Conservation (phyloP, 2,329 filamentous ascomycete species). For the Diaporthe batatas region DNA sequence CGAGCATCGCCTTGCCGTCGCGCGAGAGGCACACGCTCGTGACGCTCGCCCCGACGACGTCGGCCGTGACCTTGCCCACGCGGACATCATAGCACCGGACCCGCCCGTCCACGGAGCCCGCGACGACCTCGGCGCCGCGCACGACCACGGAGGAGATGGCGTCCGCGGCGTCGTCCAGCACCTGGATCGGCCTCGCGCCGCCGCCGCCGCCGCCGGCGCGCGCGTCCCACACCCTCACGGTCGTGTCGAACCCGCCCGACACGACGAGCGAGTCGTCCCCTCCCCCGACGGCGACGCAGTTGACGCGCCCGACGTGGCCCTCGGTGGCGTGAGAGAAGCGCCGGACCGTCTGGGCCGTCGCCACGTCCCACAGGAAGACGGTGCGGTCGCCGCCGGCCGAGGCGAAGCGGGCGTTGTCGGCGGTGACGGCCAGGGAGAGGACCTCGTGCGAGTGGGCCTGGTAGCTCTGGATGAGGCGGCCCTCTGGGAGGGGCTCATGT, state of each 20-base stretch:
- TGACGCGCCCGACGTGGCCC: constrained; percentile 80
- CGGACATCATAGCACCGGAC: constrained; percentile 86
- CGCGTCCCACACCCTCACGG: constrained; percentile 81
- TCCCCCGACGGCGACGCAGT: constrained; percentile 83
- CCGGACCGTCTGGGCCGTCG: constrained; percentile 80
- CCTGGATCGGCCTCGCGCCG: constrained; percentile 75
- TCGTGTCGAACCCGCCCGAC: constrained; percentile 81
- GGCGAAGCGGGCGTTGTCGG: constrained; percentile 86
- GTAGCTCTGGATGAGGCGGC: constrained; percentile 86
- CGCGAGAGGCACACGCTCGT: constrained; percentile 79
- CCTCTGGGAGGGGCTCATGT: constrained; percentile 55
- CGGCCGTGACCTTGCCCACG: constrained; percentile 77
- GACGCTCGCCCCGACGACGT: constrained; percentile 79
- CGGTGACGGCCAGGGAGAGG: constrained; percentile 80
- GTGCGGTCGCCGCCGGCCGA: constrained; percentile 90
- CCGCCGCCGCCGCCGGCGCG: constrained; percentile 59
- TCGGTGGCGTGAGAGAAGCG: constrained; percentile 72
- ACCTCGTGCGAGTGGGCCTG: constrained; percentile 93
- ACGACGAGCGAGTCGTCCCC: constrained; percentile 80
- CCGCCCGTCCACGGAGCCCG: constrained; percentile 86
- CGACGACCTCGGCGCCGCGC: constrained; percentile 70
- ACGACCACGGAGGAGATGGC: constrained; percentile 68
- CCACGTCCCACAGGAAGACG: constrained; percentile 96
- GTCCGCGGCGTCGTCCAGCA: constrained; percentile 79
- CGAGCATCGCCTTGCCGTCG: constrained; percentile 81